A percentile compares a stretch with the other conserved stretches of the same genome.
These are phyloP conservation scores for Calonectria honghensis DNA, from an alignment of 2,329 filamentous ascomycete species.

Conservation along the genomic window DNA sequence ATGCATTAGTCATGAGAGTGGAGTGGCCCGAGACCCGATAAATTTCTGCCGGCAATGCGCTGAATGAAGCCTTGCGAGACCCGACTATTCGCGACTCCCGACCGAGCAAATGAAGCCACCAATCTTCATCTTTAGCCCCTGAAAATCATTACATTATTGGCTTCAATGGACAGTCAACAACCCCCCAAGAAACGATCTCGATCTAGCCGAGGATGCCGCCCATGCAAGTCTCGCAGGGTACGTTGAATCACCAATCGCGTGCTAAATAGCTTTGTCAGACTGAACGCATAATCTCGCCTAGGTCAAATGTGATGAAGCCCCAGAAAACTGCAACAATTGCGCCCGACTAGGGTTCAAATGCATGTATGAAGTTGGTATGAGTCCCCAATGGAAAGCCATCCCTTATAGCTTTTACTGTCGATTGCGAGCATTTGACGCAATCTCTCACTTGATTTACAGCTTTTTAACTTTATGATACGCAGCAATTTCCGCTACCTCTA, in stretches of 20 bases:
- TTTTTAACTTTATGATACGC: not conserved
- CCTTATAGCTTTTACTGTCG: not conserved
- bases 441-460: not conserved
- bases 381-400: not conserved
- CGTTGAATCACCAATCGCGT: not conserved
- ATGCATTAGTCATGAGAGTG: not conserved
- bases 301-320: constrained; percentile 15
- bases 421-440: not conserved
- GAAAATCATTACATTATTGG: not conserved
- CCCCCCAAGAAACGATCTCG: not conserved
- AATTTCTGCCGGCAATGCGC: not conserved
- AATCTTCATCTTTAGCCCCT: not conserved
- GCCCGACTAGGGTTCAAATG: not conserved
- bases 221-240: constrained; percentile 13
- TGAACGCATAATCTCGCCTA: not conserved
- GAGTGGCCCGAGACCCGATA: not conserved
- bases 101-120: not conserved
- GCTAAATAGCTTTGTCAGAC: not conserved
- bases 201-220: constrained; percentile 5
- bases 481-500: not conserved
- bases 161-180: not conserved
- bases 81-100: not conserved
- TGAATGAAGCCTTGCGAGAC: not conserved
- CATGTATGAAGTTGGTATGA: not conserved
- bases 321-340: constrained; percentile 1